Evolutionary conservation across 1,139 yeast species (phyloP).

Genomic region (Yamadazyma atlantica): DNA sequence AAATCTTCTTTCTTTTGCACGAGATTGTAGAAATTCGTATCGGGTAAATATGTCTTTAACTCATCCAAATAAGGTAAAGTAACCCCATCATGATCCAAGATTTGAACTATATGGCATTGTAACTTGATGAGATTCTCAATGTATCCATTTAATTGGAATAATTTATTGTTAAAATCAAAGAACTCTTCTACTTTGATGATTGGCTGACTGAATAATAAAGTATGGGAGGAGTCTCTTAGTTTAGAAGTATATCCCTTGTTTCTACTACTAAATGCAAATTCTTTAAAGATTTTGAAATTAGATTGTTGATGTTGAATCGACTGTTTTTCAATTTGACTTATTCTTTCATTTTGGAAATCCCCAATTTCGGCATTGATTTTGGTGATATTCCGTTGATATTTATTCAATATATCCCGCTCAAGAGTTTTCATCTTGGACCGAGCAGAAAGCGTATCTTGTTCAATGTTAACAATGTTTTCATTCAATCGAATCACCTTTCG

Average conservation of each 20-base stretch:
- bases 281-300: slow-evolving; percentile 28
- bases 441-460: slow-evolving; percentile 5
- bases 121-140: slow-evolving; percentile 39
- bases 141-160: slow-evolving; percentile 37
- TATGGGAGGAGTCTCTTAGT: slow-evolving; percentile 10
- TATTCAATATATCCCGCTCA: background rate
- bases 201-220: slow-evolving; percentile 27
- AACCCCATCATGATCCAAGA: slow-evolving; percentile 20
- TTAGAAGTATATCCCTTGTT: slow-evolving; percentile 9
- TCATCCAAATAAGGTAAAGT: slow-evolving; percentile 37
- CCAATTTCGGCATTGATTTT: background rate
- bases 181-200: slow-evolving; percentile 30
- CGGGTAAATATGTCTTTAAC: slow-evolving; percentile 31
- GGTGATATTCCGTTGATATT: background rate
- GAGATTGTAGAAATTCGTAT: slow-evolving; percentile 33
- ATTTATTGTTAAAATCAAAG: slow-evolving; percentile 24
- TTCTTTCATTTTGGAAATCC: slow-evolving; percentile 19
- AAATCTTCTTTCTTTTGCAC: slow-evolving; percentile 35
- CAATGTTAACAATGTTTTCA: slow-evolving; percentile 13
- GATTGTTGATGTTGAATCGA: slow-evolving; percentile 23
- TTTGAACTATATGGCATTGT: slow-evolving; percentile 27
- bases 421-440: background rate
- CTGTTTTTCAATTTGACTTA: slow-evolving; percentile 30
- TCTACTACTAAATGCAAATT: slow-evolving; percentile 18
- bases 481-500: slow-evolving; percentile 17